These are phyloP conservation scores for Rhodamnia argentea DNA, from an alignment of 345 rosid species.

Conservation along the genomic window DNA sequence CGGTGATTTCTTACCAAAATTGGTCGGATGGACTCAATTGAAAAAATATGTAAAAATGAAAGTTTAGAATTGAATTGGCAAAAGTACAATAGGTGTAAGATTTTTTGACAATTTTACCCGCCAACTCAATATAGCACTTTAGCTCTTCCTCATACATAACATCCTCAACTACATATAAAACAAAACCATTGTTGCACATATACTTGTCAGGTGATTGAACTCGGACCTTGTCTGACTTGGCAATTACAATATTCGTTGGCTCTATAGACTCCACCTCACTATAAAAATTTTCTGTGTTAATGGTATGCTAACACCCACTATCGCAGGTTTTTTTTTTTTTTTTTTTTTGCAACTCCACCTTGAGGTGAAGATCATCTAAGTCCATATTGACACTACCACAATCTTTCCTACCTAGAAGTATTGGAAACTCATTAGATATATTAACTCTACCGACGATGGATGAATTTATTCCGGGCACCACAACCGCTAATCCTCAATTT, in stretches of 20 bases:
- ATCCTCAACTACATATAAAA: not conserved
- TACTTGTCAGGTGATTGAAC: not conserved
- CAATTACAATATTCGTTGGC: not conserved
- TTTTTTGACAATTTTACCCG: too few species aligned
- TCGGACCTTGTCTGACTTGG: not conserved
- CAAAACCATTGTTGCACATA: not conserved
- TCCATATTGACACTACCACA: not conserved
- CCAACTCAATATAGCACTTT: not conserved
- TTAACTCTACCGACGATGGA: too few species aligned
- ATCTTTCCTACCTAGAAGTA: not conserved
- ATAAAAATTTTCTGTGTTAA: not conserved
- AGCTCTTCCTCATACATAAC: not conserved
- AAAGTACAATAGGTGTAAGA: too few species aligned
- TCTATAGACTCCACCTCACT: not conserved
- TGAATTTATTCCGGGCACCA: not conserved
- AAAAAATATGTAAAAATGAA: too few species aligned
- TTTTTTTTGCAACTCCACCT: not conserved
- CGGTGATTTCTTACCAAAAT: too few species aligned
- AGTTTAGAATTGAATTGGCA: too few species aligned
- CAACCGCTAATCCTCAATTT: not conserved
- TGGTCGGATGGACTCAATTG: too few species aligned
- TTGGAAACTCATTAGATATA: not conserved
- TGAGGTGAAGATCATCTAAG: not conserved
- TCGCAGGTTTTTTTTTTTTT: not conserved
- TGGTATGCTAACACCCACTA: accelerated